Conservation (phyloP, 805 yeast genomes). For the Metschnikowia kunwiensis region DNA sequence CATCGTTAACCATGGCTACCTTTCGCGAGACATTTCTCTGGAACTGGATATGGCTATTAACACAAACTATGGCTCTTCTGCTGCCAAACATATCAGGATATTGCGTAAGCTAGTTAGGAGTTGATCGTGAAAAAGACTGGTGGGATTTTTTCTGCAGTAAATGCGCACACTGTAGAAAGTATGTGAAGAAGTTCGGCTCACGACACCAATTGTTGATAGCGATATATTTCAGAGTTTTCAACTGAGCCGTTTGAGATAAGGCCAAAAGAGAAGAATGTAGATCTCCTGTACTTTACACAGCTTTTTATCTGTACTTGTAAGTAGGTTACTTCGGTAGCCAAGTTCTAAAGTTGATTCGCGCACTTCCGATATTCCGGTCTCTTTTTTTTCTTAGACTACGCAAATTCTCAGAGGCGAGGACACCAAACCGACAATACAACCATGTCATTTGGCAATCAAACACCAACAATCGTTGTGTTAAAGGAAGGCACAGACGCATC, state of each 20-base stretch:
- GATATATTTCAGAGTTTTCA: too few species aligned
- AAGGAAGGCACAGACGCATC: slow-evolving; percentile 98
- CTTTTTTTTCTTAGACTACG: slow-evolving; percentile 1
- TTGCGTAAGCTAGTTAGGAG: too few species aligned
- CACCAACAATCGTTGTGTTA: slow-evolving; percentile 97
- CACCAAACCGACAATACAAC: not conserved
- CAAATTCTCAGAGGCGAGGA: not conserved
- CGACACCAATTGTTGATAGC: too few species aligned
- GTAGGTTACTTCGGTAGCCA: too few species aligned
- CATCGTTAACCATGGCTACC: slow-evolving; percentile 34
- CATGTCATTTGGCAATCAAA: slow-evolving; percentile 89
- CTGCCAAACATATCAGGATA: slow-evolving; percentile 1
- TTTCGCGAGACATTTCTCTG: slow-evolving; percentile 13
- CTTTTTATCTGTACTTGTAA: too few species aligned
- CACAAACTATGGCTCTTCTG: not conserved
- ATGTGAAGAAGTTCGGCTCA: too few species aligned
- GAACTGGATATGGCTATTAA: slow-evolving; percentile 10
- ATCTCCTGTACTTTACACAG: too few species aligned
- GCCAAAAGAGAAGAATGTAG: too few species aligned
- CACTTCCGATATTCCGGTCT: slow-evolving; percentile 5
- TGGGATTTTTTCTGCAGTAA: too few species aligned
- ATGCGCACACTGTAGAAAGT: too few species aligned
- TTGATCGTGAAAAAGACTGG: too few species aligned
- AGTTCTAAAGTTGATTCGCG: slow-evolving; percentile 11
- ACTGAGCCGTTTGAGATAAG: too few species aligned